Percentiles rank a stretch among this genome's conserved stretches.
These are phyloP conservation scores for Nepenthes alata DNA, from an alignment of 179 eudicot species.

Conservation along the genomic window DNA sequence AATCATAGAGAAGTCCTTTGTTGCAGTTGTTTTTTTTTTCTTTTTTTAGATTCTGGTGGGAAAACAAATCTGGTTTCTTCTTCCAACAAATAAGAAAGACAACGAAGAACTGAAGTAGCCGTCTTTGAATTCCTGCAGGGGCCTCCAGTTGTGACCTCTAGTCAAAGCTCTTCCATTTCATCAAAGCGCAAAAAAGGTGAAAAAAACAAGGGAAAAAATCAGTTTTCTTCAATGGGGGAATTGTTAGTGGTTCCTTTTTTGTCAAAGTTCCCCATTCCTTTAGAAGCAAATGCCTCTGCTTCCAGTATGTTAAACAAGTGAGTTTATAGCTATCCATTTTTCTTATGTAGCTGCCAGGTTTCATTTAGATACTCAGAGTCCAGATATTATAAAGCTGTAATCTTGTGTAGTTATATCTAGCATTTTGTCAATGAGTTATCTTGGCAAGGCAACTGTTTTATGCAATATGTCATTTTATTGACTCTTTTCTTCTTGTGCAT, in stretches of 20 bases:
- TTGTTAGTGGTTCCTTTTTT: slow-evolving; percentile 65
- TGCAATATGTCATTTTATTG: too few species aligned
- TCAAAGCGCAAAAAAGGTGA: slow-evolving; percentile 69
- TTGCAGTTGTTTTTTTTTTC: not conserved
- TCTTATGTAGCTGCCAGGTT: not conserved
- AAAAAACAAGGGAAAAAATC: slow-evolving; percentile 46
- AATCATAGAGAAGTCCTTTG: not conserved
- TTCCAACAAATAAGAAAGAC: not conserved
- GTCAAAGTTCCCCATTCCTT: slow-evolving; percentile 62
- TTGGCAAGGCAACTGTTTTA: too few species aligned
- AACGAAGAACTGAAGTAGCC: not conserved
- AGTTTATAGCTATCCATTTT: slow-evolving; percentile 16
- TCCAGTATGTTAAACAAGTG: slow-evolving; percentile 35
- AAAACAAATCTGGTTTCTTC: slow-evolving; percentile 5
- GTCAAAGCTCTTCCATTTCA: slow-evolving; percentile 22
- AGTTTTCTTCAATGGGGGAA: slow-evolving; percentile 54
- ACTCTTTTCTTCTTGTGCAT: too few species aligned
- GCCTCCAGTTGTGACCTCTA: slow-evolving; percentile 38
- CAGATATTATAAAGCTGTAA: too few species aligned
- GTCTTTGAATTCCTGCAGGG: slow-evolving; percentile 36
- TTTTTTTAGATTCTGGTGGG: not conserved
- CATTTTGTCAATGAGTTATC: too few species aligned
- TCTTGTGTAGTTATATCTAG: too few species aligned
- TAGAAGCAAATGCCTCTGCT: slow-evolving; percentile 25
- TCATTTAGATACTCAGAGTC: too few species aligned